Base-by-base conservation (phyloP, 192 early-diverging fungal species). In the Backusella macrospora region DNA sequence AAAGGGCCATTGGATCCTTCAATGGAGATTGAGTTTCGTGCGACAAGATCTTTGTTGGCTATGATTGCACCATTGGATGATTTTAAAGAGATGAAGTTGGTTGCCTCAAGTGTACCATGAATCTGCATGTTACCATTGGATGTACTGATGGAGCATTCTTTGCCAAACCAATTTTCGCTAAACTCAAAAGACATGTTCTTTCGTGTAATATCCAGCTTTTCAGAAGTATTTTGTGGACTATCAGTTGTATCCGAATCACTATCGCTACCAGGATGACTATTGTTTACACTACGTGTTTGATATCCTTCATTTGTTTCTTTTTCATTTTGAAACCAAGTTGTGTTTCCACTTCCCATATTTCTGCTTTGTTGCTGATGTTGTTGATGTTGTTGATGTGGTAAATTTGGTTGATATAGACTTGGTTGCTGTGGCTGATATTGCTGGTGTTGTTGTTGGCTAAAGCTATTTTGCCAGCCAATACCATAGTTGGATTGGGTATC, bases 91-190 rank as follows among this genome's bases (percentile, higher is more conserved):
- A 68, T 68, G 14, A 16, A 1, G 13, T 46, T 15, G 5, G 13
- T 68, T 26, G 67, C 67, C 10, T 39, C 38, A 45, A 68, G 45
- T 46, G 44, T 46, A 15, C 67, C 67, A 8, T 23, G 42, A 10
- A 68, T 45, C 15, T 14, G 4, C n/a, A 68, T 7, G 21, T 43
- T 14, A 6, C 44, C 67, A 21, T 68, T 68, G 18, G 42, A 12
- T 23, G 67, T 68, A 1, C 13, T 68, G 18, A 68, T 46, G 45
- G 9, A 21, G 29, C 67, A 68, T 6, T 39, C 23, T 6, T 39
- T 44, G 34, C 67, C 67, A 9, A 7, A 47, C 67, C 67, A 68
- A 23, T 45, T 47, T 34, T 68, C 21, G 13, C 29, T 68, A 16
- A 47, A 15, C 15, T 45, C 18, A 34, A 68, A 26, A 43, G 67